Conservation (phyloP, 2,329 filamentous ascomycete genomes). For the Botrytis porri region DNA sequence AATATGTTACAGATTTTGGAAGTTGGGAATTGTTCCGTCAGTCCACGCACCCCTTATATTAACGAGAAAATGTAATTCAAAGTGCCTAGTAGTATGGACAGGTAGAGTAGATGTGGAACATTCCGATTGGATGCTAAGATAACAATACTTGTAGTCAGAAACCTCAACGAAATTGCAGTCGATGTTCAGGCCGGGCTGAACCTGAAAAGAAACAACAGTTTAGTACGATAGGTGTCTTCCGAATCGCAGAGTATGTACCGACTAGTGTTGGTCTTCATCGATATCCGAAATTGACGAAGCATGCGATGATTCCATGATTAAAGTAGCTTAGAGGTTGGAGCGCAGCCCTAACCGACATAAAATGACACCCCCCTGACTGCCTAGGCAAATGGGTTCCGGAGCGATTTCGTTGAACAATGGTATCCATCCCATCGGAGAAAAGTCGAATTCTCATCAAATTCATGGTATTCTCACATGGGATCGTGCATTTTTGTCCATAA, state of each 20-base stretch:
- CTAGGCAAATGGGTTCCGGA: not conserved
- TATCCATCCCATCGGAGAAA: not conserved
- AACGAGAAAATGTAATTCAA: not conserved
- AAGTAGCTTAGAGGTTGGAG: not conserved
- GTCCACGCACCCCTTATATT: not conserved
- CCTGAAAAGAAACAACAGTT: too few species aligned
- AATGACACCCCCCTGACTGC: not conserved
- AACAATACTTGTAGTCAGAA: not conserved
- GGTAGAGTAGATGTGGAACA: not conserved
- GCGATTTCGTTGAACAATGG: not conserved
- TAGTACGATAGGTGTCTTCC: not conserved
- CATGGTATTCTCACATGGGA: not conserved
- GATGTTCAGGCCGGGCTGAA: not conserved
- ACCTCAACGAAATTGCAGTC: not conserved
- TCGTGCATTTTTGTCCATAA: not conserved
- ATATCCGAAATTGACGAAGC: not conserved
- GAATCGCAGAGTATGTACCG: not conserved
- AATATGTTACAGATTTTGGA: too few species aligned
- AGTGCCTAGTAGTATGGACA: not conserved
- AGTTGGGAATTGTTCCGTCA: too few species aligned
- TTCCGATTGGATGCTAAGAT: not conserved
- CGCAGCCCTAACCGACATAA: not conserved
- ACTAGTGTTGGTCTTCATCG: not conserved
- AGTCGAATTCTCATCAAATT: not conserved
- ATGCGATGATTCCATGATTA: not conserved